These are phyloP conservation scores for Leonotis leonurus DNA, from an alignment of 257 asterid genomes.

Conservation along the genomic window DNA sequence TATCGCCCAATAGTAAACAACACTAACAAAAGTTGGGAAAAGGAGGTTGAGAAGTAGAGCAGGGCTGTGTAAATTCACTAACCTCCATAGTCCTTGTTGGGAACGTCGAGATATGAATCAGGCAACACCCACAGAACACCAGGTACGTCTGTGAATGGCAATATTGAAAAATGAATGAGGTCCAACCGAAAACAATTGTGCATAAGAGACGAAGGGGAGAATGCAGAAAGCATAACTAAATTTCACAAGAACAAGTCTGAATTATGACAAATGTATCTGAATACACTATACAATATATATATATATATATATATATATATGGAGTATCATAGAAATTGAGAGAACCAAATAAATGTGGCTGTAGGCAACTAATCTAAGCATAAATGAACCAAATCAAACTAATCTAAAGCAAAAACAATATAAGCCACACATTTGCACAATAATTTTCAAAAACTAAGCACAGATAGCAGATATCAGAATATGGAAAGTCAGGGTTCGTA, in stretches of 20 bases:
- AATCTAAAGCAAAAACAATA: neutral
- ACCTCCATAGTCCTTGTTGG: slow-evolving; percentile 87
- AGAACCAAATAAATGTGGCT: neutral
- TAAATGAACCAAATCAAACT: neutral
- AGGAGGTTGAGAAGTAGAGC: neutral
- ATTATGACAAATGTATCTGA: neutral
- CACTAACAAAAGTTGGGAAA: neutral
- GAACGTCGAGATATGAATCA: slow-evolving; percentile 84
- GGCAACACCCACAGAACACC: slow-evolving; percentile 87
- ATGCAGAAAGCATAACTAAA: neutral
- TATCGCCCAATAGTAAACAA: neutral
- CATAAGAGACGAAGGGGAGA: neutral
- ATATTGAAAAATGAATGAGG: slow-evolving; percentile 13
- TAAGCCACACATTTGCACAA: neutral
- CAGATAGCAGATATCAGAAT: neutral
- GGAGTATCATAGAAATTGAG: too few species aligned
- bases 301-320: too few species aligned
- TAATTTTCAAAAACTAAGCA: neutral
- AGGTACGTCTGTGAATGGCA: slow-evolving; percentile 38
- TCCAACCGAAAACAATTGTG: neutral
- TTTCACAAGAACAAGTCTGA: neutral
- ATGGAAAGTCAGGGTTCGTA: neutral
- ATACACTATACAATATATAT: neutral
- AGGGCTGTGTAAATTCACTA: slow-evolving; percentile 10
- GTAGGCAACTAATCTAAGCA: neutral